Base-by-base conservation (phyloP, 1,284 basidiomycete species). In the Malassezia sympodialis region DNA sequence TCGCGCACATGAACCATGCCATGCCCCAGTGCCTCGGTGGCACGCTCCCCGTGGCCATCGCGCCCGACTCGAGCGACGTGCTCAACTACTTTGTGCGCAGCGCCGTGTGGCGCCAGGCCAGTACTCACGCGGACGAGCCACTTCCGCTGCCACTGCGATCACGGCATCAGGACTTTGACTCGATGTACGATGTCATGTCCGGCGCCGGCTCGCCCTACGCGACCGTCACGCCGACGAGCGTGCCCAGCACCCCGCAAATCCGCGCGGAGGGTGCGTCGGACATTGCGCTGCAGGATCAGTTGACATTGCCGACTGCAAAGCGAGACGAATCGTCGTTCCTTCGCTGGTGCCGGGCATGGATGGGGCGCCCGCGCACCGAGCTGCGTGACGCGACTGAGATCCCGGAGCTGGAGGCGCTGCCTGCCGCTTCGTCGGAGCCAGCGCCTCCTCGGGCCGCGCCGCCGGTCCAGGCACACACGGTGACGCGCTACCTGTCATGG, bases 1-100 rank as follows among this genome's bases (percentile, higher is more conserved):
- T 80, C 40, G 75, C 79, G 40, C 83, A 81, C 68, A 83, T 88
- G 60, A 77, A 81, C 17, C 73, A 79, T 8, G 72, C 76, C 32
- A 76, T 87, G 53, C 84, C 69, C 0, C 21, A 23, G 5, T 47
- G 56, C 21, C 62, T 67, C 32, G 71, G 71, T 8, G 73, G 73
- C 10, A 43, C 63, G 31, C 45, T 68, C n/a, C 51, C 59, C 8
- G 58, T 70, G 4, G 31, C 42, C 15, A 54, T 70, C n/a, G 61
- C 63, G 24, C 59, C 53, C 2, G 46, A 49, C 17, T 57, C 61
- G 40, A 71, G 71, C 53, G 69, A 71, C 26, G 64, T 71, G 0
- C 58, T 73, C 55, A 53, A 61, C 35, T 65, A 57, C 15, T 50
- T 53, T 23, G 51, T 39, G 12, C 44, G 51, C 30, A 30, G 46